These are phyloP conservation scores for Arbutus unedo DNA, from an alignment of 148 eudicot species.

Conservation along the genomic window DNA sequence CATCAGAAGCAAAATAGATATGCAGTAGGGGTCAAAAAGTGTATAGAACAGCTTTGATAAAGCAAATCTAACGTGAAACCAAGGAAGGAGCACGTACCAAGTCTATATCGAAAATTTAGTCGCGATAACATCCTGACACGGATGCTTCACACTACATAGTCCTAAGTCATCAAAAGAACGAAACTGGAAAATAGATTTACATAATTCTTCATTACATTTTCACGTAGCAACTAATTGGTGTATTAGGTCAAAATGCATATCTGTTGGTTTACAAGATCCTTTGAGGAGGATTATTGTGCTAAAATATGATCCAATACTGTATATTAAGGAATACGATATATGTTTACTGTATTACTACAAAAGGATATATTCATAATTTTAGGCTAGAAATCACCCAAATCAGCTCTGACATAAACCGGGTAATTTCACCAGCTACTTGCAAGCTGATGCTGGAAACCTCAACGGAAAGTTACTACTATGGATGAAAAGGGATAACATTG, in stretches of 20 bases:
- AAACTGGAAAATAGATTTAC: neutral
- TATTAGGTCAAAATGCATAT: neutral
- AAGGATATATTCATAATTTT: neutral
- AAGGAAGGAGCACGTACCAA: neutral
- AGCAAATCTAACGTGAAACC: neutral
- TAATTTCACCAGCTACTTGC: neutral
- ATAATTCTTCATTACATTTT: neutral
- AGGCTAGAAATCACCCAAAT: neutral
- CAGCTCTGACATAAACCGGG: neutral
- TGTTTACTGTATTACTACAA: neutral
- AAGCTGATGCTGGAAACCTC: neutral
- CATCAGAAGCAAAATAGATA: neutral
- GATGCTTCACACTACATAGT: neutral
- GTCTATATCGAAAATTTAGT: neutral
- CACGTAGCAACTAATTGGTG: neutral
- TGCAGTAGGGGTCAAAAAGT: neutral
- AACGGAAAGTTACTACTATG: neutral
- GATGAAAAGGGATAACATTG: neutral
- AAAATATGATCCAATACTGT: too few relatives aligned
- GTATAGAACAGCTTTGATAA: neutral
- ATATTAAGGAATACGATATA: neutral
- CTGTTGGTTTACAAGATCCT: too few relatives aligned
- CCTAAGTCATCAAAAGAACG: neutral
- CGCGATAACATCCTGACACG: neutral
- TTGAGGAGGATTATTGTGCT: too few relatives aligned